These are phyloP conservation scores for Calonectria pseudoreteaudii DNA, from an alignment of 2,329 filamentous ascomycete genomes.

Conservation along the genomic window DNA sequence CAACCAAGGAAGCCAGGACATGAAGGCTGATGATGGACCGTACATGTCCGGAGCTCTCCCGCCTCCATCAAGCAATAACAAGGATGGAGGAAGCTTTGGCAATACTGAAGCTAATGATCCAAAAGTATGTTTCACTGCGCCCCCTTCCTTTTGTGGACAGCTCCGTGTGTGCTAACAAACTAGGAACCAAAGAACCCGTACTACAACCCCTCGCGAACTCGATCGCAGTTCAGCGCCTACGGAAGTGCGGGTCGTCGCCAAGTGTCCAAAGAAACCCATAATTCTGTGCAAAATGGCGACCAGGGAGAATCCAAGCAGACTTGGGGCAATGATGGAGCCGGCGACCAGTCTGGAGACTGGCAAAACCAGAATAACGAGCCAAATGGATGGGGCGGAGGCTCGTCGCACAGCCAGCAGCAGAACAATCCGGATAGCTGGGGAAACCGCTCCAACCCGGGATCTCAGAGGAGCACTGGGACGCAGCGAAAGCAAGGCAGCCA, in stretches of 20 bases:
- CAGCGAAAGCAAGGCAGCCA: conserved; percentile 31
- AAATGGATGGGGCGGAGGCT: not conserved
- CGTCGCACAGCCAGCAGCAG: conserved; percentile 20
- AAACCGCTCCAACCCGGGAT: conserved; percentile 18
- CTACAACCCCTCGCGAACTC: conserved; percentile 39
- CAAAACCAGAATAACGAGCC: not conserved
- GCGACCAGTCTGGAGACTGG: conserved; percentile 8
- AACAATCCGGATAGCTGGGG: not conserved
- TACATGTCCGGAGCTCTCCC: conserved; percentile 21
- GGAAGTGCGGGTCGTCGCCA: conserved; percentile 25
- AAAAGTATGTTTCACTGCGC: conserved; percentile 26
- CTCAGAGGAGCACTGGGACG: conserved; percentile 33
- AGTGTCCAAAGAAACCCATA: conserved; percentile 24
- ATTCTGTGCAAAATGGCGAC: conserved; percentile 21
- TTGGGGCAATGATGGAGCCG: conserved; percentile 29
- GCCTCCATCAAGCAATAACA: conserved; percentile 34
- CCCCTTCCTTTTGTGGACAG: not conserved
- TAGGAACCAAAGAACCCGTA: conserved; percentile 43
- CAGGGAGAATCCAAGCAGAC: conserved; percentile 21
- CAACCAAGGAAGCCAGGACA: conserved; percentile 7
- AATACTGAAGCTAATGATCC: conserved; percentile 44
- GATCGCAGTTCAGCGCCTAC: conserved; percentile 31
- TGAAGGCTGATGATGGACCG: conserved; percentile 14
- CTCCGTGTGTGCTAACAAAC: conserved; percentile 22
- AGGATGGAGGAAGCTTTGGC: conserved; percentile 41